A percentile compares a stretch with the other conserved stretches of the same genome.
phyloP scores from a whole-genome alignment of 2,329 filamentous ascomycete species.

The Trichocomaceae sp. region DNA sequence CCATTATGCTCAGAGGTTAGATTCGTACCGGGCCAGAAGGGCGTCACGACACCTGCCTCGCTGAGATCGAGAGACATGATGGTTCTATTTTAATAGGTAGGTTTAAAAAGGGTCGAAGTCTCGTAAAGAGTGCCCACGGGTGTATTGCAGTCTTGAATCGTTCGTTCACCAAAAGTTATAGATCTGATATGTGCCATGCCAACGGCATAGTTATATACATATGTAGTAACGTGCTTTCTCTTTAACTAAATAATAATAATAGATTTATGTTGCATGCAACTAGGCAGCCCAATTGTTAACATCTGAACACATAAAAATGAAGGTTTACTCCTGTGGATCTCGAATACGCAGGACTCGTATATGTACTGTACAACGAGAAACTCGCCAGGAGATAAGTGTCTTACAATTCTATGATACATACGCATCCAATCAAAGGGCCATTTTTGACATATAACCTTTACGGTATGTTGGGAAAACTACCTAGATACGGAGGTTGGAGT shows the following conservation, averaged over 20 bases:
- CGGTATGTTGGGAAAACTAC: background rate
- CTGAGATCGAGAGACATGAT: conserved; percentile 5
- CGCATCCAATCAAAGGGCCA: background rate
- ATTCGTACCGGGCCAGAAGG: conserved; percentile 4
- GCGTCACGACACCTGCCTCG: conserved; percentile 2
- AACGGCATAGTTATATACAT: background rate
- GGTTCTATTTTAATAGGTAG: background rate
- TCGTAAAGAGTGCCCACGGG: too few species aligned
- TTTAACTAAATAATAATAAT: too few species aligned
- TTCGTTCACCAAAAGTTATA: too few species aligned
- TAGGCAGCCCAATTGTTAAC: conserved; percentile 1
- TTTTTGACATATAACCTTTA: background rate
- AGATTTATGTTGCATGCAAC: background rate
- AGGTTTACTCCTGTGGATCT: background rate
- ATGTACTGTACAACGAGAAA: background rate
- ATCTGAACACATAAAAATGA: background rate
- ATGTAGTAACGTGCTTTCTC: background rate
- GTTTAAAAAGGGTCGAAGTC: background rate
- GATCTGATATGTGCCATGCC: background rate
- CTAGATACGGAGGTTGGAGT: too few species aligned
- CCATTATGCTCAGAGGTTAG: conserved; percentile 2
- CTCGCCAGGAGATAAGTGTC: background rate
- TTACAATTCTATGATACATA: background rate
- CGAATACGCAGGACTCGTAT: background rate
- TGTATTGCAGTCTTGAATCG: background rate